Evolutionary conservation across 2,329 filamentous ascomycete species (phyloP).

Genomic region (Trematosphaeria pertusa): DNA sequence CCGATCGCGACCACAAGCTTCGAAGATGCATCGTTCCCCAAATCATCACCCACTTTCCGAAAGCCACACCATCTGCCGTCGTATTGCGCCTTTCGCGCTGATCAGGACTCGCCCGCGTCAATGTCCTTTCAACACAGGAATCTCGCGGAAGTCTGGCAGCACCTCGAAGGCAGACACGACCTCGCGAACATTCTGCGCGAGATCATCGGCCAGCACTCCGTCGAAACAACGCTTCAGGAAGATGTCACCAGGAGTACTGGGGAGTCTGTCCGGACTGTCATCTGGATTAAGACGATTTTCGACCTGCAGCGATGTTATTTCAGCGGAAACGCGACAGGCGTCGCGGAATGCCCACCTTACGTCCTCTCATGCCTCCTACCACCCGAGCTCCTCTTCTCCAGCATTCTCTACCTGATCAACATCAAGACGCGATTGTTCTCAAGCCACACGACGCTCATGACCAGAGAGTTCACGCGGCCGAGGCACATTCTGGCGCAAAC

Average conservation of each 20-base stretch:
- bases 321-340: conserved; percentile 31
- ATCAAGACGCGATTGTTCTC: conserved; percentile 41
- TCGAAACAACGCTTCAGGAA: conserved; percentile 36
- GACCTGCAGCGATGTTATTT: conserved; percentile 46
- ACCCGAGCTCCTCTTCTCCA: conserved; percentile 40
- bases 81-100: conserved; percentile 19
- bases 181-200: conserved; percentile 44
- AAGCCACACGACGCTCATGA: conserved; percentile 30
- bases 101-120: conserved; percentile 20
- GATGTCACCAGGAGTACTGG: conserved; percentile 28
- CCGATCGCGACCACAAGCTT: conserved; percentile 11
- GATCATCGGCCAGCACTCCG: conserved; percentile 45
- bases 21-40: conserved; percentile 24
- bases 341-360: conserved; percentile 38
- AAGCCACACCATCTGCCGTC: conserved; percentile 24
- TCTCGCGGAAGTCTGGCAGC: conserved; percentile 46
- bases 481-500: conserved; percentile 30
- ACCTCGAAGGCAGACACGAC: conserved; percentile 43
- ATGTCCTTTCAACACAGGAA: conserved; percentile 37
- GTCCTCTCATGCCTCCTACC: conserved; percentile 40
- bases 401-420: conserved; percentile 44
- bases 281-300: conserved; percentile 48
- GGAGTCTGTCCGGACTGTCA: conserved; percentile 34
- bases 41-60: conserved; percentile 13
- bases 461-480: conserved; percentile 28